Conservation (phyloP, 768 basidiomycete species). For the Megacollybia marginata region DNA sequence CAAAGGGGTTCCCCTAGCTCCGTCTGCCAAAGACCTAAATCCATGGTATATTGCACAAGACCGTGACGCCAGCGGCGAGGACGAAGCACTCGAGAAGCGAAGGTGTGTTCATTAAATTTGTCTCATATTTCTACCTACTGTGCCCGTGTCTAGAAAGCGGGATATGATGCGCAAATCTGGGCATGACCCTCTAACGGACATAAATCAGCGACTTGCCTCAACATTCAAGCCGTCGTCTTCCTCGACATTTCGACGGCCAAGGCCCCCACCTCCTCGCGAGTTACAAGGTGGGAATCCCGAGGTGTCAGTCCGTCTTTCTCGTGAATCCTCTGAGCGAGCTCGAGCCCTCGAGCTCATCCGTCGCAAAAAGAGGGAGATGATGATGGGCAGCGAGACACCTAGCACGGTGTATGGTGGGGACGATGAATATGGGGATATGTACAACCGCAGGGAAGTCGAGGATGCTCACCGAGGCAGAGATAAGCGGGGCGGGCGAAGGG, state of each 20-base stretch:
- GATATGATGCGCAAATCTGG: conserved; percentile 56
- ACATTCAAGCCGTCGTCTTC: conserved; percentile 23
- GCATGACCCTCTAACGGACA: conserved; percentile 70
- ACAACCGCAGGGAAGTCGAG: conserved; percentile 62
- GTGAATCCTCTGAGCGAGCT: conserved; percentile 70
- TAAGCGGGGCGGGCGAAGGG: conserved; percentile 16
- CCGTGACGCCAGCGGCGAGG: conserved; percentile 14
- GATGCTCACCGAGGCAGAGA: conserved; percentile 54
- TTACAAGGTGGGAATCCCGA: conserved; percentile 27
- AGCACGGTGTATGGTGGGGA: conserved; percentile 52
- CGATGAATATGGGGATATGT: conserved; percentile 60
- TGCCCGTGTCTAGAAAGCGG: conserved; percentile 35
- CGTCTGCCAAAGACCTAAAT: conserved; percentile 66
- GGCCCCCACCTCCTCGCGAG: conserved; percentile 8
- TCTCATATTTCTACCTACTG: background rate
- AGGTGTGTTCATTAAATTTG: conserved; percentile 20
- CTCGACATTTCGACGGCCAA: conserved; percentile 13
- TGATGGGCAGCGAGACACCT: conserved; percentile 60
- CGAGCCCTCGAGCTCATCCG: conserved; percentile 67
- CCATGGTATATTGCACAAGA: conserved; percentile 60
- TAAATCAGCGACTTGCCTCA: conserved; percentile 55
- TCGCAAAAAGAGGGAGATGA: conserved; percentile 52
- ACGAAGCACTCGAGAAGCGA: conserved; percentile 26
- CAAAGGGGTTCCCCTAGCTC: conserved; percentile 67
- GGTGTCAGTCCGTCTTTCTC: conserved; percentile 52